Conservation (phyloP, 345 rosid genomes). For the Aurinia saxatilis region DNA sequence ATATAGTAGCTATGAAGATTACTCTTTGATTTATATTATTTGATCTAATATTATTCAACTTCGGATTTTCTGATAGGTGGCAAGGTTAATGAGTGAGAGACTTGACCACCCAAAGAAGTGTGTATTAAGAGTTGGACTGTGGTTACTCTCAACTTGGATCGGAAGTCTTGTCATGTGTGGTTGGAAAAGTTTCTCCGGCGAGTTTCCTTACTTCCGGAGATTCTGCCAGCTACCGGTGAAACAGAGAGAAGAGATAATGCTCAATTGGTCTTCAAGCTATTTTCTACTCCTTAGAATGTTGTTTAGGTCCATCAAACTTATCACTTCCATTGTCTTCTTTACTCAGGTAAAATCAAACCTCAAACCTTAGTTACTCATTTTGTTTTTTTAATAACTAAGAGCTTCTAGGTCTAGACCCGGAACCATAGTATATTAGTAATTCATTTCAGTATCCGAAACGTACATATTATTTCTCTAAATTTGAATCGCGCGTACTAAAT, state of each 20-base stretch:
- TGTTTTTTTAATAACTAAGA: too few species aligned
- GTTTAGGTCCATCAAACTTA: slow-evolving; percentile 51
- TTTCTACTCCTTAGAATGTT: slow-evolving; percentile 44
- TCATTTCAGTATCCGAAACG: background rate
- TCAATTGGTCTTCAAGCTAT: slow-evolving; percentile 51
- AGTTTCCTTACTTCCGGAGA: slow-evolving; percentile 44
- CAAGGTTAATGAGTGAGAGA: slow-evolving; percentile 46
- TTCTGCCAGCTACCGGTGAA: slow-evolving; percentile 41
- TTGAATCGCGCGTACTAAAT: too few species aligned
- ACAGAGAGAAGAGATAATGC: slow-evolving; percentile 40
- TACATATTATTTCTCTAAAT: too few species aligned
- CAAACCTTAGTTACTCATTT: background rate
- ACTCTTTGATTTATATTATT: background rate
- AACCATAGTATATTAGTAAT: too few species aligned
- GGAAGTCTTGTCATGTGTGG: slow-evolving; percentile 78
- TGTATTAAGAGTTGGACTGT: slow-evolving; percentile 44
- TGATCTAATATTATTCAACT: background rate
- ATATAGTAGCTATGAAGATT: too few species aligned
- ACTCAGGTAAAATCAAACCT: slow-evolving; percentile 47
- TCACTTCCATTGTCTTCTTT: slow-evolving; percentile 53
- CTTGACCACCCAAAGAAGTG: slow-evolving; percentile 67
- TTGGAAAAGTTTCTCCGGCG: slow-evolving; percentile 32
- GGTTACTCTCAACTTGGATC: slow-evolving; percentile 61
- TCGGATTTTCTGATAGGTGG: slow-evolving; percentile 26
- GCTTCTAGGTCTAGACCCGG: too few species aligned